Conservation (phyloP, 2,329 filamentous ascomycete genomes). For the Phialocephala subalpina region DNA sequence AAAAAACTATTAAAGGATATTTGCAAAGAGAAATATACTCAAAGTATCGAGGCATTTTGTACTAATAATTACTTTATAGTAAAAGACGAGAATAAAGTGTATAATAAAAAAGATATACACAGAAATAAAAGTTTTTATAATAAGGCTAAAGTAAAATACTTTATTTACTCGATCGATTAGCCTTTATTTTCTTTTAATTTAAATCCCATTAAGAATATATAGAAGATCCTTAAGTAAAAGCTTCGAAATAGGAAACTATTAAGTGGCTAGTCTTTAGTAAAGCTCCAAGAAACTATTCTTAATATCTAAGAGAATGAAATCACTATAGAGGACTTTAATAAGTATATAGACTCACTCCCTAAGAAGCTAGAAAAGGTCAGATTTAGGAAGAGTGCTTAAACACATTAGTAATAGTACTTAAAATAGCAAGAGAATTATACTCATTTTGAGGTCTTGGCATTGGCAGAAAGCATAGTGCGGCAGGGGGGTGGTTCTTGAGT, state of each 20-base stretch:
- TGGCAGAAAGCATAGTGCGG: no score
- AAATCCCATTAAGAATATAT: conserved; percentile 28
- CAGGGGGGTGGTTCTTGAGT: background rate
- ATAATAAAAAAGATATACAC: conserved; percentile 23
- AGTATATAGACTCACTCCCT: conserved; percentile 26
- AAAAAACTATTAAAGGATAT: conserved; percentile 24
- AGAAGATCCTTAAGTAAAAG: conserved; percentile 24
- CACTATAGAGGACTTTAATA: conserved; percentile 23
- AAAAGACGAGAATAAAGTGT: conserved; percentile 23
- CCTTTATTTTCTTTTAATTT: conserved; percentile 24
- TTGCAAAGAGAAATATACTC: background rate
- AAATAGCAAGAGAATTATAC: background rate
- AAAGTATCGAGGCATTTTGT: no score
- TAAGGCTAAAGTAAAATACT: conserved; percentile 22
- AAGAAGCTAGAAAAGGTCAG: conserved; percentile 25
- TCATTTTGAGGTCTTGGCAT: background rate
- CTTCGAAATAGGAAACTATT: conserved; percentile 26
- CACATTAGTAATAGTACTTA: background rate
- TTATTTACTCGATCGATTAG: conserved; percentile 26
- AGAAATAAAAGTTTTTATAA: conserved; percentile 27
- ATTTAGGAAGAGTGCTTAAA: conserved; percentile 15
- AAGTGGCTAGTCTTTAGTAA: conserved; percentile 18
- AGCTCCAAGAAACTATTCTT: conserved; percentile 23
- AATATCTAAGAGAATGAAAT: conserved; percentile 34
- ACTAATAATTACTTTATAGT: conserved; percentile 24